phyloP scores from a whole-genome alignment of 192 early-diverging fungal genomes.

The Diversispora epigaea region DNA sequence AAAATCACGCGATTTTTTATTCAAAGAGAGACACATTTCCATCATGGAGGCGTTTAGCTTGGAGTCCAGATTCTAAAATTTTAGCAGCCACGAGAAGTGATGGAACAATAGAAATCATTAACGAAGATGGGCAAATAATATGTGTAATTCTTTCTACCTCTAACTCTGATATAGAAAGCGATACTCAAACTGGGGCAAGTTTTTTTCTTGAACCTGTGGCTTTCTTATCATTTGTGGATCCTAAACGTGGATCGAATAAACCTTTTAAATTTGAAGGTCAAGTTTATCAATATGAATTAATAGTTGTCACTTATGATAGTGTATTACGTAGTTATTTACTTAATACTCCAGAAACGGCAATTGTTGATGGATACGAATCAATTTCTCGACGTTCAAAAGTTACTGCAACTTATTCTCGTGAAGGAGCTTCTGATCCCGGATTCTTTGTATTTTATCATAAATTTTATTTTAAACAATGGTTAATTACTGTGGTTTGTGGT shows the following conservation, averaged over 20 bases:
- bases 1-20: conserved; percentile 40
- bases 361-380: conserved; percentile 12
- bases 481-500: conserved; percentile 45
- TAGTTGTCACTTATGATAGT: conserved; percentile 55
- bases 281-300: conserved; percentile 51
- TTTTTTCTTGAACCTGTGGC: conserved; percentile 46
- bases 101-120: conserved; percentile 46
- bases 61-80: conserved; percentile 47
- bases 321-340: conserved; percentile 55
- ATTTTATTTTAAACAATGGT: conserved; percentile 48
- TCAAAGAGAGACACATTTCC: conserved; percentile 41
- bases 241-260: conserved; percentile 11
- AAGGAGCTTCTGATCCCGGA: conserved; percentile 47
- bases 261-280: conserved; percentile 41
- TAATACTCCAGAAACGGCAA: conserved; percentile 41
- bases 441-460: conserved; percentile 52
- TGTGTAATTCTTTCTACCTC: conserved; percentile 38
- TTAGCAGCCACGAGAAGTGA: conserved; percentile 44
- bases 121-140: conserved; percentile 38
- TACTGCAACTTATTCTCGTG: conserved; percentile 42
- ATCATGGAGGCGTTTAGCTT: conserved; percentile 45
- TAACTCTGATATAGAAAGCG: conserved; percentile 23
- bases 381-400: conserved; percentile 5
- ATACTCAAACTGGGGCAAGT: conserved; percentile 21
- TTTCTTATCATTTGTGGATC: conserved; percentile 41